These are phyloP conservation scores for Euphorbia lathyris DNA, from an alignment of 345 rosid species.

Conservation along the genomic window DNA sequence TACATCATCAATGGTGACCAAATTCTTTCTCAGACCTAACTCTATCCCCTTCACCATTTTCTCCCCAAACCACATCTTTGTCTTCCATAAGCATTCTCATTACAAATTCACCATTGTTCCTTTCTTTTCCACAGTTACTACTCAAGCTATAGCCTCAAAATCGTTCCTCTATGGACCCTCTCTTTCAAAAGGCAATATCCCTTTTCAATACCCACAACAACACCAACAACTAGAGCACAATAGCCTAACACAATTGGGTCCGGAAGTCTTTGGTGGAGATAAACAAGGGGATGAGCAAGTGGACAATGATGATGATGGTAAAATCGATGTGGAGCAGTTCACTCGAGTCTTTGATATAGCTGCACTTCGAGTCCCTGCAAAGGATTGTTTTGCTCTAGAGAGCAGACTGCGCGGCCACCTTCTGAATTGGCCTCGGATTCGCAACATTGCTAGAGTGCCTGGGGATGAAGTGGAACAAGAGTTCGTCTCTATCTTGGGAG, in stretches of 20 bases:
- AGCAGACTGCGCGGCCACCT: constrained; percentile 81
- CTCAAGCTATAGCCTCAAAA: constrained; percentile 5
- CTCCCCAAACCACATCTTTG: constrained; percentile 27
- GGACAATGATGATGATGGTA: background rate
- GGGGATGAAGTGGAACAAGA: constrained; percentile 69
- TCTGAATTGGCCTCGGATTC: constrained; percentile 77
- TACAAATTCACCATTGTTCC: constrained; percentile 17
- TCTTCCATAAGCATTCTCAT: constrained; percentile 31
- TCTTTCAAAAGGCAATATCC: constrained; percentile 60
- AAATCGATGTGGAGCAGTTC: constrained; percentile 49
- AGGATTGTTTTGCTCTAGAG: constrained; percentile 60
- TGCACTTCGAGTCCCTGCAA: constrained; percentile 69
- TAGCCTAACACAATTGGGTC: background rate
- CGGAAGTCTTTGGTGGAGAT: background rate
- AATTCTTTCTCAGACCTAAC: constrained; percentile 38
- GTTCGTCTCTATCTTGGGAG: constrained; percentile 33
- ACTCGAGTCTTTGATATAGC: constrained; percentile 54
- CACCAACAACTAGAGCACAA: constrained; percentile 16
- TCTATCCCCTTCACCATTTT: constrained; percentile 32
- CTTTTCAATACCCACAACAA: constrained; percentile 15
- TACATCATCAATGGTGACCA: constrained; percentile 37
- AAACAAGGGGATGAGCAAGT: constrained; percentile 22
- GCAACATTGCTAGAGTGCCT: constrained; percentile 70
- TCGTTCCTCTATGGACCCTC: constrained; percentile 67
- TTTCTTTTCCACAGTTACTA: constrained; percentile 23